Percentiles rank a stretch among this genome's conserved stretches.
These are phyloP conservation scores for Sporothrix inflata DNA, from an alignment of 2,329 filamentous ascomycete genomes.

Conservation along the genomic window DNA sequence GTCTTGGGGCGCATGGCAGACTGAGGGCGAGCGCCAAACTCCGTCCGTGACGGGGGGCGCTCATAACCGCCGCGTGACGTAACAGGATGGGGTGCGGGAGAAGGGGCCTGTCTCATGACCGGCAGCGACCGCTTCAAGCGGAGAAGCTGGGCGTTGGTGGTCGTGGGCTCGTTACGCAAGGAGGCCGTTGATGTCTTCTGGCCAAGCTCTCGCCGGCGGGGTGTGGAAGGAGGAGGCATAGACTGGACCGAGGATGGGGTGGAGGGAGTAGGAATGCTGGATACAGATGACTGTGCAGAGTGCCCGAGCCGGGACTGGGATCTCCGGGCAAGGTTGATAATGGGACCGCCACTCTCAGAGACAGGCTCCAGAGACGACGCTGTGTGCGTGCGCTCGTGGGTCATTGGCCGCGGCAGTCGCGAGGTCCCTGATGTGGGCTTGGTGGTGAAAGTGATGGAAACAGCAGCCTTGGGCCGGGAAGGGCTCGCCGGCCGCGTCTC, in stretches of 20 bases:
- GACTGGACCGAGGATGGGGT: conserved; percentile 59
- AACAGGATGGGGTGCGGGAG: conserved; percentile 52
- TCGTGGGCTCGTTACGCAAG: conserved; percentile 63
- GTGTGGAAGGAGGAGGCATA: conserved; percentile 58
- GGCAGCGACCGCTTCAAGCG: conserved; percentile 68
- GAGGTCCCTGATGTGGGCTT: conserved; percentile 64
- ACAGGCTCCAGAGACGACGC: conserved; percentile 86
- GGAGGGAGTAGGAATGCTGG: conserved; percentile 64
- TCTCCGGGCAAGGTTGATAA: conserved; percentile 59
- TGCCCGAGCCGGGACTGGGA: conserved; percentile 70
- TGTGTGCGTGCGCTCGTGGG: conserved; percentile 67
- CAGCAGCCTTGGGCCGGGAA: conserved; percentile 70
- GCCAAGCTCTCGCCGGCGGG: conserved; percentile 63
- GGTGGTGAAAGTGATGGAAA: conserved; percentile 90
- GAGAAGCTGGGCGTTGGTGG: conserved; percentile 66
- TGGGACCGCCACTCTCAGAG: conserved; percentile 81
- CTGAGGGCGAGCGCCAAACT: conserved; percentile 52
- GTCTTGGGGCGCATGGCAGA: conserved; percentile 68
- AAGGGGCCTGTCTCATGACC: conserved; percentile 57
- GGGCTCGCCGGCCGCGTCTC: conserved; percentile 70
- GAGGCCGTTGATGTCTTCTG: conserved; percentile 58
- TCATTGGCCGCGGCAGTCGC: conserved; percentile 76
- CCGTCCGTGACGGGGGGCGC: conserved; percentile 63
- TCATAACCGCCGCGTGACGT: conserved; percentile 53
- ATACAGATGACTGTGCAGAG: conserved; percentile 68